phyloP scores from a whole-genome alignment of 2,329 filamentous ascomycete species.

The Xylariaceae sp. region DNA sequence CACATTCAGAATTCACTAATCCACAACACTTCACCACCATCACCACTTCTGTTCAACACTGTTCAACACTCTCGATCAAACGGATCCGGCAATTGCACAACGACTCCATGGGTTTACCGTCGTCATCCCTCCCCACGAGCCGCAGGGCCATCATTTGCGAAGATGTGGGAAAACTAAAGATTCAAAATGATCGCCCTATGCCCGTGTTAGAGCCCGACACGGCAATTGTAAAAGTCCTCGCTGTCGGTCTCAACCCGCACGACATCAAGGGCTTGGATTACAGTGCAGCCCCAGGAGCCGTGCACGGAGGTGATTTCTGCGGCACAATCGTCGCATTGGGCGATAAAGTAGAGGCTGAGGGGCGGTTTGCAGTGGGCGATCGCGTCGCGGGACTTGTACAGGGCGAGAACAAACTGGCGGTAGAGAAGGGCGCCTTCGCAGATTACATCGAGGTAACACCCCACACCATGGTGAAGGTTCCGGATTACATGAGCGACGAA shows the following conservation, averaged over 20 bases:
- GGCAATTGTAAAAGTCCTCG: conserved; percentile 16
- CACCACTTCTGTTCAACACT: neutral
- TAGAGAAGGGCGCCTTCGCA: conserved; percentile 31
- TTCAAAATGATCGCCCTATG: conserved; percentile 10
- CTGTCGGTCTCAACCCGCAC: conserved; percentile 23
- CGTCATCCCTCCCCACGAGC: neutral
- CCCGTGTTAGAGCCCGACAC: conserved; percentile 16
- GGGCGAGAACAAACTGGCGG: conserved; percentile 6
- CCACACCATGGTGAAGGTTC: conserved; percentile 31
- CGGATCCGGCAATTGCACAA: neutral
- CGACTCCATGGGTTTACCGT: neutral
- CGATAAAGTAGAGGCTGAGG: conserved; percentile 8
- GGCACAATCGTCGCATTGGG: conserved; percentile 20
- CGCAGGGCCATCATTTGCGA: conserved; percentile 12
- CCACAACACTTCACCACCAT: neutral
- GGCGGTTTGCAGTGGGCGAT: conserved; percentile 16
- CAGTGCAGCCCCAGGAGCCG: conserved; percentile 15
- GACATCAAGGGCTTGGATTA: conserved; percentile 22
- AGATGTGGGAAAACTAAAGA: conserved; percentile 4
- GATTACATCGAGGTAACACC: conserved; percentile 30
- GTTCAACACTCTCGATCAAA: neutral
- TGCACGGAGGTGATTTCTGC: conserved; percentile 19
- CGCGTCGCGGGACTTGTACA: conserved; percentile 13
- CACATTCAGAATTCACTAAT: neutral
- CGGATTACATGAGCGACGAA: conserved; percentile 29